phyloP scores from a whole-genome alignment of 2,329 filamentous ascomycete species.

The Apiospora sp. region DNA sequence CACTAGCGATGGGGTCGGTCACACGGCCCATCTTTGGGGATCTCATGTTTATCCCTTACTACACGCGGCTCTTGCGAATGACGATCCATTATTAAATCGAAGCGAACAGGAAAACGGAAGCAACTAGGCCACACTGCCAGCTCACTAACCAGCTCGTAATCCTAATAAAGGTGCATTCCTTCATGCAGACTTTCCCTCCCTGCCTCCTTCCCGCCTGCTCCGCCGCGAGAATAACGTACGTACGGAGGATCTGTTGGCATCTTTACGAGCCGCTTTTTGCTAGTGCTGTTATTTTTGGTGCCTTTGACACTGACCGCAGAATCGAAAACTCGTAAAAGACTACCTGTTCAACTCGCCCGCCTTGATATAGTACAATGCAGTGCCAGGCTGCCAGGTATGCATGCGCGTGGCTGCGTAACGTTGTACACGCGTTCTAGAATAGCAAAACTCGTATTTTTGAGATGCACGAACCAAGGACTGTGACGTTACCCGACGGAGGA shows the following conservation, averaged over 20 bases:
- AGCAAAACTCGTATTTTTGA: slow-evolving; percentile 1
- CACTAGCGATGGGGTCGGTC: not conserved
- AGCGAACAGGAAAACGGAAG: not conserved
- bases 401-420: slow-evolving; percentile 8
- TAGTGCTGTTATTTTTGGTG: slow-evolving; percentile 12
- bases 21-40: not conserved
- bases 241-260: not conserved
- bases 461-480: slow-evolving; percentile 6
- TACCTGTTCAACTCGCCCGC: not conserved
- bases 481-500: slow-evolving; percentile 1
- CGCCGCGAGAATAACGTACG: not conserved
- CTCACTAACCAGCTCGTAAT: not conserved
- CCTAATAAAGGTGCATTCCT: not conserved
- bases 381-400: not conserved
- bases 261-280: not conserved
- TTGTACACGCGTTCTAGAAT: slow-evolving; percentile 18
- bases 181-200: not conserved
- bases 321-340: slow-evolving; percentile 1
- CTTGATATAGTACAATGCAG: not conserved
- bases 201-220: not conserved
- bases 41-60: slow-evolving; percentile 9
- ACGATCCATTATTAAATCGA: not conserved
- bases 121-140: slow-evolving; percentile 2
- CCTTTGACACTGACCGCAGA: not conserved
- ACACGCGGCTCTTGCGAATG: not conserved